Evolutionary conservation across 2,329 filamentous ascomycete genomes (phyloP), one percentile per base, ranked within the genome.

Genomic region (Fusarium nygamai): DNA sequence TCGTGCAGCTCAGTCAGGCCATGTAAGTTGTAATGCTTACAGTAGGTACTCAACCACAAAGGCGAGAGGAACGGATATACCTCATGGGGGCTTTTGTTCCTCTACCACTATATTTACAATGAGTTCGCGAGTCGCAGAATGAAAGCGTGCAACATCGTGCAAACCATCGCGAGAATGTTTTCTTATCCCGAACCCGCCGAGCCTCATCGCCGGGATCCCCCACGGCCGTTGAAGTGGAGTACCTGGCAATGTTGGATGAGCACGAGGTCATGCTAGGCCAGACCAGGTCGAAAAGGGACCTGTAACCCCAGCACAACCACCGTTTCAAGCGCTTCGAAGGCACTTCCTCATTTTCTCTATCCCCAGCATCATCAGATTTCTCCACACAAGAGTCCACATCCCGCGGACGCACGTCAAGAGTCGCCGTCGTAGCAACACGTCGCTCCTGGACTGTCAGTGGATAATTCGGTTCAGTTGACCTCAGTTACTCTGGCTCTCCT

Each of bases 391-490:
- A 74, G 53, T 74, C 66, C 73, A 69, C 75, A 71, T 74, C 56
- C 72, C 66, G 67, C 62, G 71, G 76, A 72, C 72, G 72, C 75
- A 78, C 51, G 59, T 70, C 71, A 54, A 76, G 72, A 72, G 57
- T 67, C 69, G 71, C 71, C 64, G 71, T 66, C 60, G 69, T 75
- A 64, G 77, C 67, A 78, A 79, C 69, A 79, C 77, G 75, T 78
- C 75, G 75, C 71, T 69, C 73, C 51, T 71, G 56, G 51, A 71
- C 60, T 64, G 39, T 70, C 72, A 78, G 65, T 78, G 75, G 77
- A 66, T 56, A 46, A 62, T 53, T 68, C 47, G 46, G 46, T 64
- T 71, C 51, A 56, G 51, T 56, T 56, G 51, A 56, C 51, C 36
- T 56, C 51, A 56, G 34, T 54, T 56, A 27, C 27, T 56, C 51